These are phyloP conservation scores for Abrus precatorius DNA, from an alignment of 306 rosid genomes.

Conservation along the genomic window DNA sequence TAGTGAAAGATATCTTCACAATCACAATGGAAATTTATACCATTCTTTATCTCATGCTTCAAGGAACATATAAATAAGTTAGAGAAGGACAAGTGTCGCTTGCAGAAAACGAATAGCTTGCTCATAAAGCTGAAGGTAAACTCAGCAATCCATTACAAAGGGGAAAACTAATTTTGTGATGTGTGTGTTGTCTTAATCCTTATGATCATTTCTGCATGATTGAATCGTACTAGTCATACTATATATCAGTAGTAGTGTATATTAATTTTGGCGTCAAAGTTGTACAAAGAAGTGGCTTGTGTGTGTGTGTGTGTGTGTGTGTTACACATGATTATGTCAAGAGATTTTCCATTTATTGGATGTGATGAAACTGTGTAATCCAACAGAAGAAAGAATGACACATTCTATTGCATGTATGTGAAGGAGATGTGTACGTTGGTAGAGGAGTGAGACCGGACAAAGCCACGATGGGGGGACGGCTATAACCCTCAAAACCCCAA, in stretches of 20 bases:
- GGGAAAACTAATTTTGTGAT: neutral
- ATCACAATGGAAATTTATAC: neutral
- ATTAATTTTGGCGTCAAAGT: too few relatives aligned
- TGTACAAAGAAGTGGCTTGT: too few relatives aligned
- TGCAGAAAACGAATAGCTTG: constrained; percentile 48
- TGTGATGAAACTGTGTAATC: too few relatives aligned
- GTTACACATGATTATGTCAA: too few relatives aligned
- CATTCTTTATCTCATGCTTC: constrained; percentile 38
- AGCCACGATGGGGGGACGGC: neutral
- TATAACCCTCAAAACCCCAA: neutral
- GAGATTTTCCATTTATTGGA: too few relatives aligned
- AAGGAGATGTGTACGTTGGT: neutral
- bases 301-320: too few relatives aligned
- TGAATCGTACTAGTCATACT: neutral
- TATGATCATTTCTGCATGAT: neutral
- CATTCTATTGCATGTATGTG: neutral
- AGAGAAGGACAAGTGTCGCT: constrained; percentile 51
- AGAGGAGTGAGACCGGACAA: too few relatives aligned
- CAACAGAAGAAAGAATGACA: neutral
- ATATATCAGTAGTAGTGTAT: too few relatives aligned
- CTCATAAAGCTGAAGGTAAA: constrained; percentile 65
- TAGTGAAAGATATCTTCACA: neutral
- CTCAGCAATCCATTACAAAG: neutral
- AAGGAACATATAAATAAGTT: constrained; percentile 65
- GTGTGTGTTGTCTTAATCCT: neutral